Conservation (phyloP, 208 protist species). For the Leishmania amazonensis region DNA sequence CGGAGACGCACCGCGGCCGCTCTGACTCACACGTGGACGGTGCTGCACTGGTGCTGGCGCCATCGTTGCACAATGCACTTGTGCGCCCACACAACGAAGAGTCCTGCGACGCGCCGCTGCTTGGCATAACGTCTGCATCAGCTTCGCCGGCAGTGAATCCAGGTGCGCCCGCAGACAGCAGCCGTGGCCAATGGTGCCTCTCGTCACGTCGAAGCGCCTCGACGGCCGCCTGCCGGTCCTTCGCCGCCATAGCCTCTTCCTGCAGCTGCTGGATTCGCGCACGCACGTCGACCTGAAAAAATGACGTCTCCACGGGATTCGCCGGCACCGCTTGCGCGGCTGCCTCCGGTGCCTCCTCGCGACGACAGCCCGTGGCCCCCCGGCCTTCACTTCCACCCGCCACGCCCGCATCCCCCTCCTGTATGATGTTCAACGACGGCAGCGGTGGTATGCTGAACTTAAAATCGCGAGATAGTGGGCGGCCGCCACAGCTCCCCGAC, state of each 20-base stretch:
- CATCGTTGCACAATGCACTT: not conserved
- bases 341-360: not conserved
- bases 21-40: not conserved
- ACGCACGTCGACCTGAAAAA: conserved; percentile 68
- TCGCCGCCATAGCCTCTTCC: conserved; percentile 1
- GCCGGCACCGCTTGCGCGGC: not conserved
- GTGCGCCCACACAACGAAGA: not conserved
- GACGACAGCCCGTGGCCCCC: not conserved
- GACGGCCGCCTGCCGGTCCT: not conserved
- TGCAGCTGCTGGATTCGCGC: conserved; percentile 23
- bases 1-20: not conserved
- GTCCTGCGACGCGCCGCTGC: not conserved
- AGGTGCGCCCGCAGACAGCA: not conserved
- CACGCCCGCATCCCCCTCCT: not conserved
- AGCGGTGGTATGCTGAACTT: conserved; percentile 61
- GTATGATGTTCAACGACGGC: conserved; percentile 24
- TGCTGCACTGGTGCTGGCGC: not conserved
- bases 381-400: not conserved
- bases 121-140: not conserved
- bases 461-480: conserved; percentile 39
- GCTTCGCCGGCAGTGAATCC: not conserved
- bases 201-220: conserved; percentile 7
- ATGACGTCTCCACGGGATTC: conserved; percentile 19
- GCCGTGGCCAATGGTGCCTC: not conserved
- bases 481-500: conserved; percentile 33